These are phyloP conservation scores for Biscogniauxia mediterranea DNA, from an alignment of 2,329 filamentous ascomycete species.

Conservation along the genomic window DNA sequence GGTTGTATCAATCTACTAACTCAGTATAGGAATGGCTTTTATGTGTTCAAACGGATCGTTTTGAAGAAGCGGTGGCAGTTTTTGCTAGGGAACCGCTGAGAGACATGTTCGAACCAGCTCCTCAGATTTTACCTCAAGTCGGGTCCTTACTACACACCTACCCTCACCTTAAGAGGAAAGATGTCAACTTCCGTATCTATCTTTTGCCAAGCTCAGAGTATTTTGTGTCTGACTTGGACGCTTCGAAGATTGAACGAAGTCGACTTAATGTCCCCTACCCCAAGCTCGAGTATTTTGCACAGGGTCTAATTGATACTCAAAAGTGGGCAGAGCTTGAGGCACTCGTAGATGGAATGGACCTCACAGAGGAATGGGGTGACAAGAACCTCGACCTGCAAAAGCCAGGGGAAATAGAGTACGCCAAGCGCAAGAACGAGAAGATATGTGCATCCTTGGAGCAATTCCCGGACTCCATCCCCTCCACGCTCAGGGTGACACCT, in stretches of 20 bases:
- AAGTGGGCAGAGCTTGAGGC: slow-evolving; percentile 2
- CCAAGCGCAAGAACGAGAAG: slow-evolving; percentile 5
- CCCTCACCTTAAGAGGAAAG: slow-evolving; percentile 5
- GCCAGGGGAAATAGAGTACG: slow-evolving; percentile 3
- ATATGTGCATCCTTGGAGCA: background rate
- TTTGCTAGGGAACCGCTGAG: background rate
- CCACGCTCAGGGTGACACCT: background rate
- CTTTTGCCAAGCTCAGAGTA: slow-evolving; percentile 6
- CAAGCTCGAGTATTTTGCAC: slow-evolving; percentile 5
- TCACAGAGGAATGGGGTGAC: slow-evolving; percentile 8
- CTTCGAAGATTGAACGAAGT: slow-evolving; percentile 2
- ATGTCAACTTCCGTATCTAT: slow-evolving; percentile 6
- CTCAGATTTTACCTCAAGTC: slow-evolving; percentile 3
- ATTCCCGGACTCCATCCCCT: background rate
- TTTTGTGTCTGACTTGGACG: slow-evolving; percentile 2
- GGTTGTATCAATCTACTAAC: background rate
- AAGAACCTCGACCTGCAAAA: slow-evolving; percentile 6
- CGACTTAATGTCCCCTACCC: slow-evolving; percentile 4
- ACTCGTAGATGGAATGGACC: slow-evolving; percentile 9
- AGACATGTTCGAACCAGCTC: slow-evolving; percentile 3
- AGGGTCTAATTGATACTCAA: slow-evolving; percentile 7
- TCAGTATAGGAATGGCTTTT: slow-evolving; percentile 5
- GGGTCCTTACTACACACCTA: slow-evolving; percentile 4
- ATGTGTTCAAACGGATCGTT: slow-evolving; percentile 4
- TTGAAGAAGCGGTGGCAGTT: slow-evolving; percentile 3